Percentiles rank a stretch among this genome's conserved stretches.
These are phyloP conservation scores for Aciculosporium take DNA, from an alignment of 2,329 filamentous ascomycete species.

Conservation along the genomic window DNA sequence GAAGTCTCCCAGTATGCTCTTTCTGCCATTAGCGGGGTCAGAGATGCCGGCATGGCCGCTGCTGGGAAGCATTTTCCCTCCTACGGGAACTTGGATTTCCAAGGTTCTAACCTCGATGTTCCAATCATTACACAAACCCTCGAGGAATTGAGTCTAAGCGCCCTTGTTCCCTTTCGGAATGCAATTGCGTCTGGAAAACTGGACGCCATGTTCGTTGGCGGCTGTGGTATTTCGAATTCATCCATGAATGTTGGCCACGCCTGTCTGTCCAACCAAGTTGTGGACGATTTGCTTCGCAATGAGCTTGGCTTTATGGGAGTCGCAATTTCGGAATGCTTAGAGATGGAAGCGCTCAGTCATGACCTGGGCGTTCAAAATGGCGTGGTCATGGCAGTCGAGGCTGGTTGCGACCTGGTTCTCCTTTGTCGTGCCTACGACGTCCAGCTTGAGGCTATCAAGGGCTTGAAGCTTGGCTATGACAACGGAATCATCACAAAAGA, in stretches of 20 bases:
- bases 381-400: conserved; percentile 93
- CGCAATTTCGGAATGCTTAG: conserved; percentile 85
- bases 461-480: conserved; percentile 75
- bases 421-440: conserved; percentile 78
- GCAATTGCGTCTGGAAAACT: conserved; percentile 69
- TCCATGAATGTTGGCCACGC: conserved; percentile 94
- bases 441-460: conserved; percentile 82
- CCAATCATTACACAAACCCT: conserved; percentile 91
- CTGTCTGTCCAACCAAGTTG: conserved; percentile 82
- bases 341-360: conserved; percentile 91
- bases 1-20: conserved; percentile 89
- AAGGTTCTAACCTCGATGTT: conserved; percentile 80
- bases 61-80: conserved; percentile 96
- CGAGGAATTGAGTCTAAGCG: conserved; percentile 83
- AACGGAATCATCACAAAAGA: conserved; percentile 77
- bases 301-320: conserved; percentile 85
- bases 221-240: conserved; percentile 80
- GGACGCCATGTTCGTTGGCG: conserved; percentile 91
- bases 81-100: conserved; percentile 87
- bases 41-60: conserved; percentile 75
- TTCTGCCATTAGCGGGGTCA: conserved; percentile 81
- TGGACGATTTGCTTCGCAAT: conserved; percentile 75
- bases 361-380: conserved; percentile 96
- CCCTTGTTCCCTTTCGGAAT: conserved; percentile 80
- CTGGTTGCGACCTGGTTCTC: conserved; percentile 82